Evolutionary conservation across 2,329 filamentous ascomycete species (phyloP).

Genomic region (Emergomyces orientalis): DNA sequence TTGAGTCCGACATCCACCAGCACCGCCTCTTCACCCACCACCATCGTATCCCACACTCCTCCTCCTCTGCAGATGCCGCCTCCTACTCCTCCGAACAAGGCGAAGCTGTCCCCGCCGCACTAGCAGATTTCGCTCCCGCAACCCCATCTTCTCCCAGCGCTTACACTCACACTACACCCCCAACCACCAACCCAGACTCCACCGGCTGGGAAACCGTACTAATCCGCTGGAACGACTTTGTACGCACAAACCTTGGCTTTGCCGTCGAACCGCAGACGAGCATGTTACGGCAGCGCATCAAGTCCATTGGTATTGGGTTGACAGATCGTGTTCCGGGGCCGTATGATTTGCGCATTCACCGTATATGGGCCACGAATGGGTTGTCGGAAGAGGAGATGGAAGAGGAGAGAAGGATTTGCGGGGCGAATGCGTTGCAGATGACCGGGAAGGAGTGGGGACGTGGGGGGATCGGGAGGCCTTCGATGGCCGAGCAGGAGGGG

Average conservation of each 20-base stretch:
- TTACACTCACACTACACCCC: conserved; percentile 22
- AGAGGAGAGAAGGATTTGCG: conserved; percentile 35
- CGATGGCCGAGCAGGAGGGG: conserved; percentile 14
- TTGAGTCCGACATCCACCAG: conserved; percentile 92
- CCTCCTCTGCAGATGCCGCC: conserved; percentile 15
- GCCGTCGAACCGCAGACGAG: conserved; percentile 90
- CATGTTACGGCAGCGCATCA: conserved; percentile 75
- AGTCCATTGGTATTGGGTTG: conserved; percentile 75
- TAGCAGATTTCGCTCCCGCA: conserved; percentile 25
- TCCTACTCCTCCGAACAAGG: conserved; percentile 10
- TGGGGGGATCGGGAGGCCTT: conserved; percentile 7
- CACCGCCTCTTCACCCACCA: conserved; percentile 61
- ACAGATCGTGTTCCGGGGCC: conserved; percentile 83
- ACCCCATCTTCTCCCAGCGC: conserved; percentile 30
- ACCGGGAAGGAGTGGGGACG: conserved; percentile 23
- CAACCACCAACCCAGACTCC: conserved; percentile 45
- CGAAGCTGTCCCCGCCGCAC: conserved; percentile 24
- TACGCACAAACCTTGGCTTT: conserved; percentile 84
- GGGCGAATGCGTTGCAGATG: conserved; percentile 29
- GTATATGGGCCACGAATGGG: conserved; percentile 87
- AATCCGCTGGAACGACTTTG: conserved; percentile 85
- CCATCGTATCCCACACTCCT: conserved; percentile 23
- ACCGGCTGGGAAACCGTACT: conserved; percentile 94
- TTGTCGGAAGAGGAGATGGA: conserved; percentile 33
- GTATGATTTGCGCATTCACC: conserved; percentile 76